phyloP scores from a whole-genome alignment of 331 rosid genomes.

The Prunus yedoensis region DNA sequence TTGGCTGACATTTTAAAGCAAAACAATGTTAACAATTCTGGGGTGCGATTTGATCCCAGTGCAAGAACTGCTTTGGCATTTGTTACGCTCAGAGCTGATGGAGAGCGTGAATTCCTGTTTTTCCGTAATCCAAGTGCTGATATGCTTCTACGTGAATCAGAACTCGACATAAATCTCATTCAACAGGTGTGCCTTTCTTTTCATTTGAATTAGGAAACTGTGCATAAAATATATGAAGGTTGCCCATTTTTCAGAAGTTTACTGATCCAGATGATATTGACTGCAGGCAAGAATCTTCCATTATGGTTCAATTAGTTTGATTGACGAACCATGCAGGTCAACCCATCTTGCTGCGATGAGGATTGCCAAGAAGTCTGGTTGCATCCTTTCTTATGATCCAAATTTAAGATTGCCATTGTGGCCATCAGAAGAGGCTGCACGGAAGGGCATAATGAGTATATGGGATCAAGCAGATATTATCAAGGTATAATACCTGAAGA shows the following conservation, averaged over 20 bases:
- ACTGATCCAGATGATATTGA: constrained; percentile 14
- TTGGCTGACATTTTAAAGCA: constrained; percentile 64
- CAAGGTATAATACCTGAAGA: constrained; percentile 47
- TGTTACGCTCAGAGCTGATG: constrained; percentile 83
- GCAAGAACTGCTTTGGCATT: constrained; percentile 91
- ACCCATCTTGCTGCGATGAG: constrained; percentile 83
- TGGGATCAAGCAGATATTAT: constrained; percentile 86
- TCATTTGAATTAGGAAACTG: constrained; percentile 12
- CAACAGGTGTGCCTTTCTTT: constrained; percentile 45
- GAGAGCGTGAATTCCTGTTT: constrained; percentile 88
- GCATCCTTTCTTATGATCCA: constrained; percentile 93
- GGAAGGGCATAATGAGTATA: constrained; percentile 69
- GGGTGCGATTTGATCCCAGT: constrained; percentile 66
- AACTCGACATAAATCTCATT: constrained; percentile 65
- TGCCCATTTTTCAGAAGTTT: neutral
- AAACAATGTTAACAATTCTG: constrained; percentile 63
- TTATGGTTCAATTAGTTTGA: constrained; percentile 97
- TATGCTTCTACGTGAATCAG: constrained; percentile 81
- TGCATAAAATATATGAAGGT: neutral
- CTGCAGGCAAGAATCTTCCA: constrained; percentile 79
- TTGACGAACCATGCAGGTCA: constrained; percentile 77
- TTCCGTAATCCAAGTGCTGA: constrained; percentile 95
- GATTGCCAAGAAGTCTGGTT: constrained; percentile 71
- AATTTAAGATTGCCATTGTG: constrained; percentile 82
- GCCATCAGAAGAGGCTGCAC: constrained; percentile 86